Evolutionary conservation across 2,329 filamentous ascomycete species (phyloP).

Genomic region (Fusarium liriodendri): DNA sequence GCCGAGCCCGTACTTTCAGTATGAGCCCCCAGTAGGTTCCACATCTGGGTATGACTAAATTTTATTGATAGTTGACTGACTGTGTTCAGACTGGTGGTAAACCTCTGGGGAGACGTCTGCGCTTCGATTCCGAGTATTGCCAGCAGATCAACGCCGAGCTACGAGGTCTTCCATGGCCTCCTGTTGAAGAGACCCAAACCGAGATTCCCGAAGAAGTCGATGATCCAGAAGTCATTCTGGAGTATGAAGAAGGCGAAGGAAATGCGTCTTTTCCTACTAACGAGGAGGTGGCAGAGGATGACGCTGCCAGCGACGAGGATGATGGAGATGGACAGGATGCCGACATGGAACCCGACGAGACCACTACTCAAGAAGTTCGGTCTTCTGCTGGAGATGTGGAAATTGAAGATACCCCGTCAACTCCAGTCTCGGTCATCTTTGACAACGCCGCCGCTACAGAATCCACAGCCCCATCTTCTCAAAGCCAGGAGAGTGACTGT

Average conservation of each 20-base stretch:
- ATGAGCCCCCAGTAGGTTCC: slow-evolving; percentile 58
- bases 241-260: not conserved
- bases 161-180: slow-evolving; percentile 44
- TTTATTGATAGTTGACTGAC: slow-evolving; percentile 1
- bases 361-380: not conserved
- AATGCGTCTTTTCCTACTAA: not conserved
- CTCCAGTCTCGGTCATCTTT: not conserved
- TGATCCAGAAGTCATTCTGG: not conserved
- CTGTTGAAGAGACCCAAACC: slow-evolving; percentile 10
- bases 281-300: not conserved
- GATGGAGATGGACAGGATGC: not conserved
- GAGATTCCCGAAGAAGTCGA: not conserved
- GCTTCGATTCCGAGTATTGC: slow-evolving; percentile 49
- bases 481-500: not conserved
- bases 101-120: slow-evolving; percentile 50
- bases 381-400: not conserved
- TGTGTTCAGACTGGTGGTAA: slow-evolving; percentile 49
- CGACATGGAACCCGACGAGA: not conserved
- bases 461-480: not conserved
- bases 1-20: slow-evolving; percentile 53
- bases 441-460: not conserved
- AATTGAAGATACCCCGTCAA: not conserved
- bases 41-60: not conserved
- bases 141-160: slow-evolving; percentile 48
- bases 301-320: not conserved